These are phyloP conservation scores for Kingdonia uniflora DNA, from an alignment of 164 flowering plant species.

Conservation along the genomic window DNA sequence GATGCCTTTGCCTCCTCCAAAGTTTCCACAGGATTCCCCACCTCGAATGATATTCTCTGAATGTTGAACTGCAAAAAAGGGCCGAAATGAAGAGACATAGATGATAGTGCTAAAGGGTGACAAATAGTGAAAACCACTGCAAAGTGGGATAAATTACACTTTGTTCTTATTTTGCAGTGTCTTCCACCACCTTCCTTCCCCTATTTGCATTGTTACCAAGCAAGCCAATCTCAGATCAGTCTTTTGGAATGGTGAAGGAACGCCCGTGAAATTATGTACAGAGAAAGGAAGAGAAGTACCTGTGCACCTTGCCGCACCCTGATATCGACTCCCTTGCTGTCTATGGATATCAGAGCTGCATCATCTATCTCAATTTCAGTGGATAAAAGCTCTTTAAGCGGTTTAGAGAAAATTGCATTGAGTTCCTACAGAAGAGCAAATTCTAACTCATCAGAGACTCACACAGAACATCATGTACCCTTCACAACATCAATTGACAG, in stretches of 20 bases:
- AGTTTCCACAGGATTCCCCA: slow-evolving; percentile 62
- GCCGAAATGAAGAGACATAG: neutral
- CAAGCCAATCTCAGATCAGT: no score
- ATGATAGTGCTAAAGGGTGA: neutral
- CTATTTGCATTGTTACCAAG: no score
- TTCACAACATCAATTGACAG: neutral
- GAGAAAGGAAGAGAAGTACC: slow-evolving; percentile 30
- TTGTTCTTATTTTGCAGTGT: no score
- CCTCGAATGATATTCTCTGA: slow-evolving; percentile 83
- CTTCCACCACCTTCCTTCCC: no score
- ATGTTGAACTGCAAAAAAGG: slow-evolving; percentile 60
- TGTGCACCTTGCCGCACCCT: slow-evolving; percentile 98
- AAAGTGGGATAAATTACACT: no score
- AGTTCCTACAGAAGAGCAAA: slow-evolving; percentile 46
- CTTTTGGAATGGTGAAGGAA: no score
- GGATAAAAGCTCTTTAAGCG: slow-evolving; percentile 68
- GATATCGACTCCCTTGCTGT: slow-evolving; percentile 85
- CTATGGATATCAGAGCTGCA: slow-evolving; percentile 94
- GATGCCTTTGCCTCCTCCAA: slow-evolving; percentile 91
- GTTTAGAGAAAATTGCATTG: slow-evolving; percentile 85
- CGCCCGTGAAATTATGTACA: neutral
- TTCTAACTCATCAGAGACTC: slow-evolving; percentile 1
- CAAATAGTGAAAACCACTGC: no score
- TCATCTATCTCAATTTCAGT: slow-evolving; percentile 82
- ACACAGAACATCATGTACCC: neutral